Conservation (phyloP, 305 asterid genomes). For the Fraxinus sp. region DNA sequence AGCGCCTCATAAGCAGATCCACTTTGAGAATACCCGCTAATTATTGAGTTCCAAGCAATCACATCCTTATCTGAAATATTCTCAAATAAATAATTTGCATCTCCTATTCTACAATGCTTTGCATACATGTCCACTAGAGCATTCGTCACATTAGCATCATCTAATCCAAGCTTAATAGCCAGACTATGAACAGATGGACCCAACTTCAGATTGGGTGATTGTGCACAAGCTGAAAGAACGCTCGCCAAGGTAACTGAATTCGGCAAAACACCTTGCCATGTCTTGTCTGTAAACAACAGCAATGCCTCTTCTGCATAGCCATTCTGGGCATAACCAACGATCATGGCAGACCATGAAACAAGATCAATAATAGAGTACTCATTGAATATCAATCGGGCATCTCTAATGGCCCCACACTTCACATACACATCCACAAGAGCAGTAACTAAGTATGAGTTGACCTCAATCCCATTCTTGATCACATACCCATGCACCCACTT, state of each 20-base stretch:
- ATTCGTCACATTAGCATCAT: slow-evolving; percentile 43
- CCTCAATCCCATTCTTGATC: slow-evolving; percentile 44
- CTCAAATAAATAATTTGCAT: slow-evolving; percentile 43
- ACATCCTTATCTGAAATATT: slow-evolving; percentile 43
- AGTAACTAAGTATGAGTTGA: slow-evolving; percentile 41
- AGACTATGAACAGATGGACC: slow-evolving; percentile 52
- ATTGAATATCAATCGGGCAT: slow-evolving; percentile 48
- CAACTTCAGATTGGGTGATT: slow-evolving; percentile 33
- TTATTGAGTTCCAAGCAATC: slow-evolving; percentile 55
- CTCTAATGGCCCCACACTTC: slow-evolving; percentile 45
- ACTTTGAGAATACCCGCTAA: slow-evolving; percentile 40
- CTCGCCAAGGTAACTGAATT: slow-evolving; percentile 46
- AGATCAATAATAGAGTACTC: slow-evolving; percentile 41
- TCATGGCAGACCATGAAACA: slow-evolving; percentile 61
- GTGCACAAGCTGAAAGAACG: slow-evolving; percentile 57
- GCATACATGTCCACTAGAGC: slow-evolving; percentile 62
- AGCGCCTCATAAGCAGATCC: slow-evolving; percentile 41
- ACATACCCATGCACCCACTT: slow-evolving; percentile 64
- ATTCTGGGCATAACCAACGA: slow-evolving; percentile 50
- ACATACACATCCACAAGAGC: slow-evolving; percentile 59
- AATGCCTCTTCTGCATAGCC: slow-evolving; percentile 53
- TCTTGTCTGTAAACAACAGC: slow-evolving; percentile 45
- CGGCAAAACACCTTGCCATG: slow-evolving; percentile 43
- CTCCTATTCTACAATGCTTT: slow-evolving; percentile 39
- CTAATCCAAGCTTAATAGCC: slow-evolving; percentile 47